Evolutionary conservation across 371 early-diverging fungal genomes (phyloP), one percentile per base, ranked within the genome.

Genomic region (Saksenaea oblongispora): DNA sequence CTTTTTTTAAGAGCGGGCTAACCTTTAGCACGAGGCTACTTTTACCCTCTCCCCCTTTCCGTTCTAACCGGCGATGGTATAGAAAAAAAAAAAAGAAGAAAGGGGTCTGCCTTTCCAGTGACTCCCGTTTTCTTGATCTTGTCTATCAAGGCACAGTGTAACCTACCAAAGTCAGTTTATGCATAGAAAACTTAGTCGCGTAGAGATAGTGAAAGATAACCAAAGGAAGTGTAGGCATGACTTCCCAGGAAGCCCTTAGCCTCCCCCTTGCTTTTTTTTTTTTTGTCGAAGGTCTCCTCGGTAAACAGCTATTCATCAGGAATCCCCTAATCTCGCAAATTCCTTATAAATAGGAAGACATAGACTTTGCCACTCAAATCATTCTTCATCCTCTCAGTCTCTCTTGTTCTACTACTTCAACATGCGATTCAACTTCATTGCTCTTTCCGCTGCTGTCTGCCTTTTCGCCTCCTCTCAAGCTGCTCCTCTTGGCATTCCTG

Each of bases 371-470:
- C 37, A 28, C 8, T 9, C 26, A 44, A 24, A 17, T 26, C 26
- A 34, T 17, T 36, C 37, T n/a, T 22, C 22, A 47, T 10, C 51
- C 22, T 47, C 22, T 11, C 22, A n/a, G 17, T 47, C 7, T 22
- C n/a, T 47, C n/a, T 47, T 47, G 7, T 22, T 17, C 51, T 47
- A 10, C 17, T 22, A 47, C 15, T 22, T 10, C 18, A 54, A 28
- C 22, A 65, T 65, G 65, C 65, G 60, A n/a, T 65, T 54, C 59
- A 54, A 54, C 22, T 27, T 55, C 41, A 59, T 65, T 34, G 34
- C 60, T 15, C 27, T 65, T 9, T 59, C 65, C 41, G 59, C 55
- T n/a, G 65, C 65, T 18, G 56, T 44, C 54, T 44, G 42, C 34
- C 34, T 56, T 34, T 18, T 65, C 34, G 64, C 58, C 27, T 26